A percentile compares a stretch with the other conserved stretches of the same genome.
phyloP scores from a whole-genome alignment of 345 rosid species.

The Balakata baccata region DNA sequence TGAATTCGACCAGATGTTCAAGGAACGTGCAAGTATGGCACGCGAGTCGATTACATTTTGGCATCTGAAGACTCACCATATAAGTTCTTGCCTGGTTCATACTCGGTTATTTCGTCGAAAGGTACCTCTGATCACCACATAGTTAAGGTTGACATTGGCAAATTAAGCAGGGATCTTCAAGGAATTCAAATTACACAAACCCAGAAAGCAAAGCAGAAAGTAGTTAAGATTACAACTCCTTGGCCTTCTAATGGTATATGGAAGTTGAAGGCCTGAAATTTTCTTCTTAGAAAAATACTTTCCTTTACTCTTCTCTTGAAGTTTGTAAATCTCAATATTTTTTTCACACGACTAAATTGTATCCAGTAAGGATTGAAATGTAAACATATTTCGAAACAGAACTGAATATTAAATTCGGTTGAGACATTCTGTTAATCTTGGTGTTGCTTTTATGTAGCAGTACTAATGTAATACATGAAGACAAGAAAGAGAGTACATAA shows the following conservation, averaged over 20 bases:
- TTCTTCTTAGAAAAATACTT: neutral
- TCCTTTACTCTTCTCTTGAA: neutral
- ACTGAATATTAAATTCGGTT: neutral
- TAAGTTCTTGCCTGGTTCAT: conserved; percentile 69
- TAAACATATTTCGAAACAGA: neutral
- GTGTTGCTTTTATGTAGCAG: neutral
- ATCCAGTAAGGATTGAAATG: too few species aligned
- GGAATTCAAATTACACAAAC: conserved; percentile 26
- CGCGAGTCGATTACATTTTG: conserved; percentile 75
- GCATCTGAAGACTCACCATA: conserved; percentile 58
- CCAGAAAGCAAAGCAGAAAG: conserved; percentile 40
- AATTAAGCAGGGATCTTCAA: conserved; percentile 24
- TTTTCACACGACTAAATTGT: neutral
- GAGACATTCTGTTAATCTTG: neutral
- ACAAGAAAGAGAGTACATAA: too few species aligned
- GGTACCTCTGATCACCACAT: conserved; percentile 96
- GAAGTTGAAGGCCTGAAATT: conserved; percentile 30
- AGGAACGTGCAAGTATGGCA: conserved; percentile 96
- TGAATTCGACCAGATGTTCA: conserved; percentile 56
- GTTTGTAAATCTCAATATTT: neutral
- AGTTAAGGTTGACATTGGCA: conserved; percentile 69
- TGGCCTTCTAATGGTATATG: conserved; percentile 35
- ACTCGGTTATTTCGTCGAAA: conserved; percentile 79
- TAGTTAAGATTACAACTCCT: conserved; percentile 33
- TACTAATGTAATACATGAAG: too few species aligned